A percentile compares a stretch with the other conserved stretches of the same genome.
phyloP scores from a whole-genome alignment of 257 asterid species.

The Vinca minor region DNA sequence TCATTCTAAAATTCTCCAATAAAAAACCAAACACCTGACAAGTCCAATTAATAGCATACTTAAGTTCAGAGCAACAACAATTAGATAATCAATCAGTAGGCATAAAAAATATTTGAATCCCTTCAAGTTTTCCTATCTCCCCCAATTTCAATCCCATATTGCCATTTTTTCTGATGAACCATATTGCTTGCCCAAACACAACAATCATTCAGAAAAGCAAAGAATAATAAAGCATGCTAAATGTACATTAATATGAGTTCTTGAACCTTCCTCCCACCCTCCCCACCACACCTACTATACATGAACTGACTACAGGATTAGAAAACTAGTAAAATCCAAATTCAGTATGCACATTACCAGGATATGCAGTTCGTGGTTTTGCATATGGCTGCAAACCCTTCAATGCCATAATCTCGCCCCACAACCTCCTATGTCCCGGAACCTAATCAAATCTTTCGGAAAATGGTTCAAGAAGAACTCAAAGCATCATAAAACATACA shows the following conservation, averaged over 20 bases:
- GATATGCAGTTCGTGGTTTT: constrained; percentile 62
- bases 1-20: too few relatives aligned
- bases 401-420: constrained; percentile 76
- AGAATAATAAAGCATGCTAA: background rate
- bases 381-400: constrained; percentile 72
- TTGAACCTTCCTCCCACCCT: too few relatives aligned
- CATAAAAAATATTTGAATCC: too few relatives aligned
- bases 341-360: constrained; percentile 45
- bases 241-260: background rate
- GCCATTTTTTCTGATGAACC: background rate
- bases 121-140: too few relatives aligned
- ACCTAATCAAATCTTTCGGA: constrained; percentile 36
- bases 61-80: too few relatives aligned
- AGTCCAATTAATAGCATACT: too few relatives aligned
- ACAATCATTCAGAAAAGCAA: background rate
- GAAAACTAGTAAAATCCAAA: background rate
- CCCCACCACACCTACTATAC: background rate
- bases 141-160: too few relatives aligned
- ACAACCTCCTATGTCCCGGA: constrained; percentile 59
- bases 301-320: background rate
- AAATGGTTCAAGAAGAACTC: background rate
- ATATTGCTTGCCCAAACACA: background rate
- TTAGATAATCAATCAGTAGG: too few relatives aligned
- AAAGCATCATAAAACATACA: too few relatives aligned
- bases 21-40: too few relatives aligned